phyloP scores from a whole-genome alignment of 2,329 filamentous ascomycete species.

The Myotisia sp. region DNA sequence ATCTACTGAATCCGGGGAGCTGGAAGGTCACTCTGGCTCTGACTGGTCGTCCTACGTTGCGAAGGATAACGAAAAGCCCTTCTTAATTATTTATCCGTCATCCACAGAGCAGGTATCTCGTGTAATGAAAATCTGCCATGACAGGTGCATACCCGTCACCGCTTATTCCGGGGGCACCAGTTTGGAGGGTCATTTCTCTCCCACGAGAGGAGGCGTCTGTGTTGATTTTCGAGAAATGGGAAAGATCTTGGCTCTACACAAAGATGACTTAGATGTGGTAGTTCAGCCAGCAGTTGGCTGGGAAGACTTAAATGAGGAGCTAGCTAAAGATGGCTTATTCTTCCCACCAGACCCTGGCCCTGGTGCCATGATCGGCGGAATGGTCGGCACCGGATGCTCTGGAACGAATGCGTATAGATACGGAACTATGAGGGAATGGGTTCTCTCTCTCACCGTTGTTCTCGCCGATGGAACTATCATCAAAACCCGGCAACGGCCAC shows the following conservation, averaged over 20 bases:
- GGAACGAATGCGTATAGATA: conserved; percentile 88
- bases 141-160: conserved; percentile 66
- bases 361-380: conserved; percentile 78
- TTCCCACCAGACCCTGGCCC: conserved; percentile 87
- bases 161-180: conserved; percentile 80
- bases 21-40: conserved; percentile 45
- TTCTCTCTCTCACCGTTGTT: conserved; percentile 71
- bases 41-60: conserved; percentile 45
- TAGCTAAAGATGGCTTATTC: conserved; percentile 62
- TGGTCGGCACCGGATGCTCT: conserved; percentile 38
- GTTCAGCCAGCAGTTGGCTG: conserved; percentile 74
- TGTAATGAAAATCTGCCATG: conserved; percentile 79
- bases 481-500: conserved; percentile 73
- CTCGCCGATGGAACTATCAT: conserved; percentile 80
- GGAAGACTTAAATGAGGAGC: conserved; percentile 68
- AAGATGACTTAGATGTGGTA: conserved; percentile 60
- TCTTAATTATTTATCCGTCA: conserved; percentile 58
- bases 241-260: conserved; percentile 61
- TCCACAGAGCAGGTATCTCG: conserved; percentile 71
- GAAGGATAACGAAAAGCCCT: conserved; percentile 31
- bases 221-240: conserved; percentile 81
- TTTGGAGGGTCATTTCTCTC: conserved; percentile 75
- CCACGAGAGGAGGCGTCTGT: conserved; percentile 69
- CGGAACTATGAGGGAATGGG: conserved; percentile 92
- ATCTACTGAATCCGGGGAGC: conserved; percentile 41